phyloP scores from a whole-genome alignment of 768 basidiomycete species.

The Tephrocybe sp. region DNA sequence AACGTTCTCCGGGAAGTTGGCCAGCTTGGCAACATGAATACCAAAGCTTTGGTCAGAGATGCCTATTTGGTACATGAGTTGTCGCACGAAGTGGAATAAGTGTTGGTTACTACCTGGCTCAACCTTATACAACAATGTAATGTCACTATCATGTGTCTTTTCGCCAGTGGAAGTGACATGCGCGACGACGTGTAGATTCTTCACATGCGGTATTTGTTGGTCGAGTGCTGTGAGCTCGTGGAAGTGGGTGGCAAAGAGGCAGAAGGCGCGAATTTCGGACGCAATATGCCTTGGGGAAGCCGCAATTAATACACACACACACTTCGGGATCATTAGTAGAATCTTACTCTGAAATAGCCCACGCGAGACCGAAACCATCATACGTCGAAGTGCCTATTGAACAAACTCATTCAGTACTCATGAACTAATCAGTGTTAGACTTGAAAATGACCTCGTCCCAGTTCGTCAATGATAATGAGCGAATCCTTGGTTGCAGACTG shows the following conservation, averaged over 20 bases:
- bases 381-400: constrained; percentile 88
- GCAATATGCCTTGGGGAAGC: constrained; percentile 73
- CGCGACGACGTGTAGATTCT: constrained; percentile 94
- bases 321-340: neutral
- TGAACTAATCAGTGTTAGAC: too few relatives aligned
- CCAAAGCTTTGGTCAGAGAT: constrained; percentile 97
- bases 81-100: neutral
- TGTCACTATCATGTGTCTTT: constrained; percentile 64
- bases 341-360: constrained; percentile 95
- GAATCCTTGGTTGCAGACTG: constrained; percentile 92
- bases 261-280: constrained; percentile 87
- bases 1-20: constrained; percentile 95
- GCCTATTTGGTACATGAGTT: constrained; percentile 41
- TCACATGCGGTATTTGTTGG: constrained; percentile 81
- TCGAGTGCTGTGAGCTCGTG: constrained; percentile 94
- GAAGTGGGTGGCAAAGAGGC: constrained; percentile 96
- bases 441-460: constrained; percentile 93
- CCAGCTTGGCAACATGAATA: constrained; percentile 96
- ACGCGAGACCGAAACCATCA: constrained; percentile 96
- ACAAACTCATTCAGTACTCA: too few relatives aligned
- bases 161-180: constrained; percentile 83
- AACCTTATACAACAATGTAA: constrained; percentile 92
- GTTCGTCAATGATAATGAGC: constrained; percentile 95
- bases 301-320: neutral
- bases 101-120: constrained; percentile 66